Conservation (phyloP, 106 monocot species). For the Iris macrosiphon region DNA sequence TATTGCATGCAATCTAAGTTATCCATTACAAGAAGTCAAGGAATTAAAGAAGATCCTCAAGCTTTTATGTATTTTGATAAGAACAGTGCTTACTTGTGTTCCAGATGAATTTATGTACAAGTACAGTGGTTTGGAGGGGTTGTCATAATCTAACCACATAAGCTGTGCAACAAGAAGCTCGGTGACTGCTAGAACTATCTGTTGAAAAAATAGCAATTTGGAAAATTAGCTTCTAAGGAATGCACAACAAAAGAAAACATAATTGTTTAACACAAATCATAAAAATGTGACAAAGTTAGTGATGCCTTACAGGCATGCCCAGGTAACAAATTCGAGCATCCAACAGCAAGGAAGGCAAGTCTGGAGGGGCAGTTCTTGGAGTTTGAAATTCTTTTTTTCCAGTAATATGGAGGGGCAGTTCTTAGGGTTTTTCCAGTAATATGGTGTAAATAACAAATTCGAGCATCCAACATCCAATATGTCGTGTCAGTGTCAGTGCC, state of each 20-base stretch:
- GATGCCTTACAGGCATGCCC: constrained; percentile 91
- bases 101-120: constrained; percentile 90
- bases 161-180: constrained; percentile 89
- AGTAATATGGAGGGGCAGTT: too few relatives aligned
- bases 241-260: neutral
- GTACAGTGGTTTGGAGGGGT: constrained; percentile 84
- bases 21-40: too few relatives aligned
- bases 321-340: constrained; percentile 90
- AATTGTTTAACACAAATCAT: neutral
- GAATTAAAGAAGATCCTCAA: too few relatives aligned
- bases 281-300: neutral
- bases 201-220: constrained; percentile 6
- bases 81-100: constrained; percentile 44
- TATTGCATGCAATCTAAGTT: too few relatives aligned
- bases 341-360: constrained; percentile 82
- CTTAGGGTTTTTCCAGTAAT: too few relatives aligned
- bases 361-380: constrained; percentile 86
- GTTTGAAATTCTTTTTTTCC: too few relatives aligned
- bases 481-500: too few relatives aligned
- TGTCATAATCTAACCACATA: constrained; percentile 90
- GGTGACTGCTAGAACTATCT: constrained; percentile 92
- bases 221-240: neutral
- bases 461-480: too few relatives aligned
- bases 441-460: too few relatives aligned
- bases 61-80: too few relatives aligned